Evolutionary conservation across 2,329 filamentous ascomycete species (phyloP), one percentile per base, ranked within the genome.

Genomic region (Colletotrichum theobromicola): DNA sequence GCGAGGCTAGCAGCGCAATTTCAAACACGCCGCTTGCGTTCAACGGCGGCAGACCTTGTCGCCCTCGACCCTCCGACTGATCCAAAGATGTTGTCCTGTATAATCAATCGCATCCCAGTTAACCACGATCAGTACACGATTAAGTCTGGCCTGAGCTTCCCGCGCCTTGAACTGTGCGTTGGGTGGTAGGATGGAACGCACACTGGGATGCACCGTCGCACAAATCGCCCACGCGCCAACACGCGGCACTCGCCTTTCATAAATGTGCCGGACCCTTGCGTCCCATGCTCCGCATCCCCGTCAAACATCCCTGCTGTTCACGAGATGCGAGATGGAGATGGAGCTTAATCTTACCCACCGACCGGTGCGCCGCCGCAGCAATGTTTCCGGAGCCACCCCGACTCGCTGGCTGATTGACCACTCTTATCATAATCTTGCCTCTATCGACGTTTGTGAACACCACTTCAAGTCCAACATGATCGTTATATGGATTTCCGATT

Each of bases 281-380:
- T 66, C 42, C 61, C 60, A 66, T 57, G 72, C 72, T 72, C 62
- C 67, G 72, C 67, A 72, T 58, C 68, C 67, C 72, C 55, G 62
- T 72, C 55, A 53, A 61, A 57, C 55, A 72, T 57, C 72, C 72
- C 72, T 72, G 72, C 55, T 21, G 30, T 63, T 71, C 55, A 67
- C 46, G 68, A 62, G 62, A 74, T 74, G 72, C 72, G 68, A 74
- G 68, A 74, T 74, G 72, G 72, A 34, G 72, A 74, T 72, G 72
- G 72, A 74, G 72, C 72, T 74, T 74, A 74, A 74, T 74, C 72
- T 74, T 67, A 74, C 62, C 72, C 72, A 74, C 72, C 72, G 72
- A 67, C 67, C 72, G 67, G 72, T 74, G 72, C 72, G 67, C 55
- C 61, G 72, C 68, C 72, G 42, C 62, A 71, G 67, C 61, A 72